Evolutionary conservation across 176 grass and related monocot species (phyloP), one percentile per base, ranked within the genome.

Genomic region (Paspalum notatum): DNA sequence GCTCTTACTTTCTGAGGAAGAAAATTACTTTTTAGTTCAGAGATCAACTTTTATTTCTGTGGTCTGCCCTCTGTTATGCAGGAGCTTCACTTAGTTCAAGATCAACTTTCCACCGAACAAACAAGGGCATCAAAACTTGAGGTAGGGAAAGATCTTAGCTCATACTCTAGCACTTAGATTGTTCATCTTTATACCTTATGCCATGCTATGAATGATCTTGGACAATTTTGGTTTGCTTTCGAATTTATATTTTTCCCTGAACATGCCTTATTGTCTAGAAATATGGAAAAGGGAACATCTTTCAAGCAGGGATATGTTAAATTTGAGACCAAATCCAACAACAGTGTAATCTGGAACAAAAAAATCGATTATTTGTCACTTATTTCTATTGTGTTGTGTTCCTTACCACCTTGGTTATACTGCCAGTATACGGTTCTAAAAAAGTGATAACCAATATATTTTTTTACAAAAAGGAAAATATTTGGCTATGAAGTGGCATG

Each of bases 51-150:
- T 42, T n/a, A 56, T 65, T 66, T 43, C 8, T 57, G 69, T 64
- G 18, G 17, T 59, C 6, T 69, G 22, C 21, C 62, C 1, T 76
- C 57, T 89, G 56, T 59, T 84, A 62, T 84, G 75, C 87, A 99
- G 97, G 97, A 99, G 74, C 84, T 96, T 52, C 32, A 90, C 46
- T 93, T 78, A 10, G 72, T 90, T 40, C 88, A 52, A 18, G 68
- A 88, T 81, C 93, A 87, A 82, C 91, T 99, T 74, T 81, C 87
- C 57, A 73, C 78, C 9, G 97, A 96, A 80, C 82, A 89, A 76
- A 75, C 68, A 43, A 95, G 90, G 72, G 88, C 89, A 68, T 93
- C 92, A 73, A 93, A 93, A 77, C 90, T 93, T 26, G 93, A 99
- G 97, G 97, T 99, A 95, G 4, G 42, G 32, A 50, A 65, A 49